These are phyloP conservation scores for Sclerotinia glacialis DNA, from an alignment of 2,329 filamentous ascomycete genomes.

Conservation along the genomic window DNA sequence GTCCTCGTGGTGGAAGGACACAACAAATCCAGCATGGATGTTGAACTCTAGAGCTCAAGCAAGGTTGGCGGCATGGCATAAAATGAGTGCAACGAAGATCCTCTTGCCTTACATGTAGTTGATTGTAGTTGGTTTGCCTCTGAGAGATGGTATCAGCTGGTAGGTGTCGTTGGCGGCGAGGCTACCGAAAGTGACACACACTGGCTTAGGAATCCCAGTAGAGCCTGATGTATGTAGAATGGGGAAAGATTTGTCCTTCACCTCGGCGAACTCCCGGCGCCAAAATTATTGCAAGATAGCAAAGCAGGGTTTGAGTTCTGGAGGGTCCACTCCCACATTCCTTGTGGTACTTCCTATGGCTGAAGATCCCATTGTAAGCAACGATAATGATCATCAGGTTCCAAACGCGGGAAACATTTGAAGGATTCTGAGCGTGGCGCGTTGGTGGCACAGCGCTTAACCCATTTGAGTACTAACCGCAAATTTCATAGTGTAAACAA, in stretches of 20 bases:
- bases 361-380: not conserved
- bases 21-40: too few relatives aligned
- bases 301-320: not conserved
- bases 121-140: too few relatives aligned
- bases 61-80: too few relatives aligned
- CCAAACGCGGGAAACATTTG: not conserved
- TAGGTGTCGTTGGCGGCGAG: too few relatives aligned
- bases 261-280: slow-evolving; percentile 32
- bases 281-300: not conserved
- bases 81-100: too few relatives aligned
- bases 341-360: not conserved
- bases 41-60: too few relatives aligned
- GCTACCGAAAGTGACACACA: not conserved
- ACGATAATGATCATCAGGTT: not conserved
- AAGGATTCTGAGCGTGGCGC: slow-evolving; percentile 5
- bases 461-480: slow-evolving; percentile 8
- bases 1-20: too few relatives aligned
- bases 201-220: slow-evolving; percentile 22
- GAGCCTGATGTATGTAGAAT: slow-evolving; percentile 23
- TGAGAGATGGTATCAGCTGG: too few relatives aligned
- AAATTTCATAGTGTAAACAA: slow-evolving; percentile 1
- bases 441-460: slow-evolving; percentile 16
- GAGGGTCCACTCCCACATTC: not conserved
- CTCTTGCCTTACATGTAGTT: not conserved
- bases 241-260: slow-evolving; percentile 5